phyloP scores from a whole-genome alignment of 352 stramenopile species.

The Pythium diclinum region DNA sequence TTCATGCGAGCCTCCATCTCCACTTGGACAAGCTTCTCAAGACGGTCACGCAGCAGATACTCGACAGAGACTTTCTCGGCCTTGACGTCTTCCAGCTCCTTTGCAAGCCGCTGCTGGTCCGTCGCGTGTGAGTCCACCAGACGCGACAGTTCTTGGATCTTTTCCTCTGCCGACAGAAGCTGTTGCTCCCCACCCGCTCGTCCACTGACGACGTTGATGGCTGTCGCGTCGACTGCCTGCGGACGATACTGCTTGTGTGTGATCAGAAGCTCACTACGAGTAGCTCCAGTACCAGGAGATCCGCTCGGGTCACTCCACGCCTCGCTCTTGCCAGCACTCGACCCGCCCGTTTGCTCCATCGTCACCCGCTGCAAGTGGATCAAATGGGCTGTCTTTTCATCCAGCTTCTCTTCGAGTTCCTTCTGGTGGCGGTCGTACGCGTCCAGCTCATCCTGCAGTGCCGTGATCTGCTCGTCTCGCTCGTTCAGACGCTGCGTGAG shows the following conservation, averaged over 20 bases:
- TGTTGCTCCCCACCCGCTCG: conserved; percentile 1
- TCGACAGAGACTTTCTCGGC: conserved; percentile 88
- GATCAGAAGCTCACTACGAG: conserved; percentile 44
- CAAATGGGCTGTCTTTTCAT: conserved; percentile 92
- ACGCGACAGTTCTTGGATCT: conserved; percentile 74
- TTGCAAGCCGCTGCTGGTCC: conserved; percentile 57
- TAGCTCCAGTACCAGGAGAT: not conserved
- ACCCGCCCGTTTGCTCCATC: conserved; percentile 72
- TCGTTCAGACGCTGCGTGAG: conserved; percentile 94
- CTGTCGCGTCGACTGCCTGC: conserved; percentile 26
- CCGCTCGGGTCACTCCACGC: not conserved
- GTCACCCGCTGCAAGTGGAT: conserved; percentile 92
- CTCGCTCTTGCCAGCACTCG: not conserved
- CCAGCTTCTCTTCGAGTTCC: conserved; percentile 91
- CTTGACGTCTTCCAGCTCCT: conserved; percentile 85
- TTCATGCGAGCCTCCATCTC: conserved; percentile 75
- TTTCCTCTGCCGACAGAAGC: conserved; percentile 77
- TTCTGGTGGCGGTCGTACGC: conserved; percentile 92
- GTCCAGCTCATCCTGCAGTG: conserved; percentile 94
- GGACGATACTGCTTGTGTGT: conserved; percentile 67
- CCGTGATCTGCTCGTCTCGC: conserved; percentile 94
- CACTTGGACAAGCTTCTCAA: conserved; percentile 82
- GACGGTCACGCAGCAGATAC: conserved; percentile 76
- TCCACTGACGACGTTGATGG: conserved; percentile 18
- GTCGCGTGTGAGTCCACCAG: conserved; percentile 57